Base-by-base conservation (phyloP, 2,329 filamentous ascomycete species). In the Orbilia blumenaviensis region DNA sequence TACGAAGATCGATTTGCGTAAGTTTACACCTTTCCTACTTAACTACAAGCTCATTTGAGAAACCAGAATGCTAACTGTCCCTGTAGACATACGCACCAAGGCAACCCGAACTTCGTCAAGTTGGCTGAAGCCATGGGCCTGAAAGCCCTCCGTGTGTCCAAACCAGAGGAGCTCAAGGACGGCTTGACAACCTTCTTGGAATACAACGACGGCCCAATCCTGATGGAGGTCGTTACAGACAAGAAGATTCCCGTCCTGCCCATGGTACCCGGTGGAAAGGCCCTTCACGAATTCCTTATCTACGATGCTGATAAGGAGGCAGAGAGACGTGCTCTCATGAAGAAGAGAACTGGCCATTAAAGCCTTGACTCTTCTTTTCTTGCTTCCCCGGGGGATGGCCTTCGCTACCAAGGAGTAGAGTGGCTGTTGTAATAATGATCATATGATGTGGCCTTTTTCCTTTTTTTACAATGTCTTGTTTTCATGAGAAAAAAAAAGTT, bases 21-120 rank as follows among this genome's bases (percentile, higher is more conserved):
- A 90, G 72, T 76, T 66, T 8, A n/a, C 29, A 48, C 41, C 18
- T 21, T 14, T 12, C n/a, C n/a, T n/a, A n/a, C n/a, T 18, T 21
- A 1, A 7, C n/a, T 14, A 2, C 58, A 29, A 36, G 3, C 16
- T 12, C 12, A 12, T 7, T 25, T 23, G 18, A 29, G n/a, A 4
- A 29, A n/a, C 16, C 25, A 27, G 16, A 10, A 56, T 38, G 67
- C 60, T 64, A 52, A 64, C 42, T 44, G 18, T 81, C 88, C 21
- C n/a, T 50, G 12, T 50, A 76, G 72, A 36, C 94, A 97, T 83
- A 97, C 94, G 0, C 94, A 98, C 83, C 94, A 97, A 85, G 87
- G 89, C 82, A 98, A 98, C 84, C 93, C 94, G n/a, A 90, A 97
- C 83, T 98, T 98, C 82, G 92, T 94, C 84, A 97, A 95, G 86